Evolutionary conservation across 1,284 basidiomycete species (phyloP), one percentile per base, ranked within the genome.

Genomic region (Leccinum pallidistipes): DNA sequence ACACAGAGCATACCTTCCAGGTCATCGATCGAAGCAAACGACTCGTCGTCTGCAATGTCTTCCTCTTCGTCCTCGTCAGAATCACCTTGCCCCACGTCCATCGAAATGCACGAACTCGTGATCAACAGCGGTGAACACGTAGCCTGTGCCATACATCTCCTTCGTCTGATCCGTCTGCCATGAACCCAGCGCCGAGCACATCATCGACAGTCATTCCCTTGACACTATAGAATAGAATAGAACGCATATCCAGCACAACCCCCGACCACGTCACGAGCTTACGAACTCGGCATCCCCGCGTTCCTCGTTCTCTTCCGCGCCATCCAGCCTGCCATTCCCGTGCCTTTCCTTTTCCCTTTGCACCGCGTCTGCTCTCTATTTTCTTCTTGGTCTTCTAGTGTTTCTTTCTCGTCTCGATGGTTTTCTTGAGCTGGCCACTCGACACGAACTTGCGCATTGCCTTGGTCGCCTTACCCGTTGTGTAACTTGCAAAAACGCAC

Each of bases 361-460:
- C 73, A 49, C 79, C 81, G 64, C 84, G 81, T 64, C 86, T 79
- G 53, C 81, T 79, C 67, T 91, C 84, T n/a, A 85, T 81, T 74
- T 87, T 88, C 74, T 87, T 88, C 71, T 85, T 84, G 64, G 85
- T 78, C 71, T 93, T 85, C 70, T 94, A 88, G 69, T 90, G 84
- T 68, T 91, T 89, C 60, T 87, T 84, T 43, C 94, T 81, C 5
- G 88, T 83, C 69, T 92, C 84, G 62, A 97, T 96, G 34, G 87
- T 86, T 66, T 92, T 90, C 71, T 92, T 92, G 56, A 97, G 84
- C 72, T 92, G 89, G 1, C 95, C 95, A 61, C 91, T 93, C 2
- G 91, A 81, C 10, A 89, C 91, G 68, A 95, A 96, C 78, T 95
- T 95, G 71, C 90, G 87, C 16, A 90, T 90, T 1, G 91, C 86